Percentiles rank a stretch among this genome's conserved stretches.
Conservation (phyloP, 2,329 filamentous ascomycete genomes). For the Ceratocystis albifundus region DNA sequence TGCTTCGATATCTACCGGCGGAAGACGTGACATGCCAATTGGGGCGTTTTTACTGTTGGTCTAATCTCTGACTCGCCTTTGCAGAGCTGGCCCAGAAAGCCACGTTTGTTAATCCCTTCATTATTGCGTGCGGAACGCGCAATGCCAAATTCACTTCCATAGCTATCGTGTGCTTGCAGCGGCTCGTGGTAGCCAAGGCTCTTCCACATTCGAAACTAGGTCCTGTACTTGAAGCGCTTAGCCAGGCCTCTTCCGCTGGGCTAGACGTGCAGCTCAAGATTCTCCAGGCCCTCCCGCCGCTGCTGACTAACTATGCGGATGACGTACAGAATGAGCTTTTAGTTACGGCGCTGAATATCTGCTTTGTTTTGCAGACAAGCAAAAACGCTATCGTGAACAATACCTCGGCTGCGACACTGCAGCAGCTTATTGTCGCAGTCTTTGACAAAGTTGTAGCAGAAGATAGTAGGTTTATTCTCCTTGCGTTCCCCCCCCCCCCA, state of each 20-base stretch:
- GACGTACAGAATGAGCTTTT: slow-evolving; percentile 73
- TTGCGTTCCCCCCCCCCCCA: not conserved
- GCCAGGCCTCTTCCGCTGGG: slow-evolving; percentile 67
- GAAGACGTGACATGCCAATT: not conserved
- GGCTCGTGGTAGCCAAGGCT: slow-evolving; percentile 70
- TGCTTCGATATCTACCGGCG: not conserved
- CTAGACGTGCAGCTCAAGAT: slow-evolving; percentile 94
- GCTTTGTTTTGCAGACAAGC: slow-evolving; percentile 77
- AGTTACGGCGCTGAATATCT: slow-evolving; percentile 75
- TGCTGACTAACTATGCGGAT: slow-evolving; percentile 79
- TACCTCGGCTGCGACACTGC: slow-evolving; percentile 89
- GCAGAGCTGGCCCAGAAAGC: slow-evolving; percentile 70
- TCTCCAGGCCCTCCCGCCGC: slow-evolving; percentile 75
- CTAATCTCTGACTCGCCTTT: slow-evolving; percentile 11
- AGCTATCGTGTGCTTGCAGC: slow-evolving; percentile 77
- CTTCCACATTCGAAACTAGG: slow-evolving; percentile 68
- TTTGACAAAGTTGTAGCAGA: slow-evolving; percentile 84
- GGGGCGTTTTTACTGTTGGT: not conserved
- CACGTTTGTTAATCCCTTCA: slow-evolving; percentile 83
- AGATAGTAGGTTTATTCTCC: slow-evolving; percentile 50
- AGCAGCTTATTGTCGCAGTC: slow-evolving; percentile 82
- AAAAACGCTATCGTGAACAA: slow-evolving; percentile 92
- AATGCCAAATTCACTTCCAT: slow-evolving; percentile 84
- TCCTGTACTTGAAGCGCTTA: slow-evolving; percentile 78
- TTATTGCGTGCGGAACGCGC: slow-evolving; percentile 81